phyloP scores from a whole-genome alignment of 352 stramenopile species.

The Phytophthora cactorum region DNA sequence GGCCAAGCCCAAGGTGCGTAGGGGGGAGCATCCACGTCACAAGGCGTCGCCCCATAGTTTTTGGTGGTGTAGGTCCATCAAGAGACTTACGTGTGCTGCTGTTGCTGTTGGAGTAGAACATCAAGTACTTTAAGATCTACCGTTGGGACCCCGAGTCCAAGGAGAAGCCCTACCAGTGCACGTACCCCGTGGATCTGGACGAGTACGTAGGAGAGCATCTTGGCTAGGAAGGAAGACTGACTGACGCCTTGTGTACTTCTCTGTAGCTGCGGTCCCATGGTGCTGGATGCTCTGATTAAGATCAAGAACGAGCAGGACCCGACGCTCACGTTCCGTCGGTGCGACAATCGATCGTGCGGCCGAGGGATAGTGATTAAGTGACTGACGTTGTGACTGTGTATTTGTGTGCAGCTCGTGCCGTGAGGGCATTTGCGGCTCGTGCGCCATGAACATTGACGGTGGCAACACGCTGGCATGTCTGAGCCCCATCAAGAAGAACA shows the following conservation, averaged over 20 bases:
- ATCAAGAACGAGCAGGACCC: slow-evolving; percentile 99
- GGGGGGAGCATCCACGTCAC: neutral
- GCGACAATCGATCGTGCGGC: neutral
- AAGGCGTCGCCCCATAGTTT: slow-evolving; percentile 4
- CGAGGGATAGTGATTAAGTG: neutral
- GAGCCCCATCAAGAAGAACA: slow-evolving; percentile 95
- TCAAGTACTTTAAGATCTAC: slow-evolving; percentile 99
- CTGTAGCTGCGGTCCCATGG: slow-evolving; percentile 96
- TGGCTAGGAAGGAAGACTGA: slow-evolving; percentile 4
- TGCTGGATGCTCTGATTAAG: slow-evolving; percentile 99
- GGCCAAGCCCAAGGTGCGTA: slow-evolving; percentile 75
- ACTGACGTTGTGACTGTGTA: slow-evolving; percentile 1
- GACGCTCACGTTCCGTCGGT: slow-evolving; percentile 97
- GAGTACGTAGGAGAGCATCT: slow-evolving; percentile 75
- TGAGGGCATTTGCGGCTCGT: slow-evolving; percentile 99
- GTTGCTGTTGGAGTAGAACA: slow-evolving; percentile 66
- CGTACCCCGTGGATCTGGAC: slow-evolving; percentile 98
- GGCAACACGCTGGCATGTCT: slow-evolving; percentile 99
- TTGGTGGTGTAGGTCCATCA: slow-evolving; percentile 12
- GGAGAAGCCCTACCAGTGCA: slow-evolving; percentile 94
- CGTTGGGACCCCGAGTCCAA: slow-evolving; percentile 97
- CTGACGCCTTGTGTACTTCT: slow-evolving; percentile 2
- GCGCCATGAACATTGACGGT: slow-evolving; percentile 99
- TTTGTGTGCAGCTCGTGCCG: slow-evolving; percentile 91
- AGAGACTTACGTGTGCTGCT: slow-evolving; percentile 14